These are phyloP conservation scores for Penicillium sp. DNA, from an alignment of 2,329 filamentous ascomycete species.

Conservation along the genomic window DNA sequence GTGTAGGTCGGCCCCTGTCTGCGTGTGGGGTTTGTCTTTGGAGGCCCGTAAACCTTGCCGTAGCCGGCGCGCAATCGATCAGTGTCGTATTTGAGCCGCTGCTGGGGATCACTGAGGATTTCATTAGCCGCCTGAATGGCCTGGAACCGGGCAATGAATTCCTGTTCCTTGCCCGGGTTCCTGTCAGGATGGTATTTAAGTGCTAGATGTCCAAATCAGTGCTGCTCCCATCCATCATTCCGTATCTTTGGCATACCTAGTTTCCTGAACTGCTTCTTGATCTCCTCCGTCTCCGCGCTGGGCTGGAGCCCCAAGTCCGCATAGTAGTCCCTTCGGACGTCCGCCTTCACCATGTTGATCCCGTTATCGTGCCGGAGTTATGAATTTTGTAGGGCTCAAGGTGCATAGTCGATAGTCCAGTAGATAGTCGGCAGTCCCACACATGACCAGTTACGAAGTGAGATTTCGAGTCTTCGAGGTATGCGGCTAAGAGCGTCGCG, in stretches of 20 bases:
- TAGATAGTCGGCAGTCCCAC: slow-evolving; percentile 4
- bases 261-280: slow-evolving; percentile 83
- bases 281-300: slow-evolving; percentile 65
- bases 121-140: slow-evolving; percentile 83
- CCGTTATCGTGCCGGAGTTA: slow-evolving; percentile 7
- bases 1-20: slow-evolving; percentile 24
- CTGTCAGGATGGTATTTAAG: slow-evolving; percentile 85
- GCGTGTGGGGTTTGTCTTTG: slow-evolving; percentile 27
- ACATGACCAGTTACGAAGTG: slow-evolving; percentile 16
- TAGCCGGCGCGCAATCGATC: slow-evolving; percentile 52
- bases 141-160: slow-evolving; percentile 78
- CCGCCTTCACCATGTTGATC: slow-evolving; percentile 62
- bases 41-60: slow-evolving; percentile 33
- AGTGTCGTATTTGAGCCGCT: slow-evolving; percentile 59
- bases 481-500: neutral
- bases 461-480: neutral
- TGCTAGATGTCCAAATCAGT: slow-evolving; percentile 47
- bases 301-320: slow-evolving; percentile 70
- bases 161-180: slow-evolving; percentile 75
- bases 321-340: slow-evolving; percentile 73
- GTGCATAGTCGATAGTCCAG: slow-evolving; percentile 14
- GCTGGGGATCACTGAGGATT: slow-evolving; percentile 59
- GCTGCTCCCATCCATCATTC: neutral
- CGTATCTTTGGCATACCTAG: slow-evolving; percentile 54
- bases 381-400: slow-evolving; percentile 6